Base-by-base conservation (phyloP, 352 stramenopile genomes). In the Globisporangium yorkense region DNA sequence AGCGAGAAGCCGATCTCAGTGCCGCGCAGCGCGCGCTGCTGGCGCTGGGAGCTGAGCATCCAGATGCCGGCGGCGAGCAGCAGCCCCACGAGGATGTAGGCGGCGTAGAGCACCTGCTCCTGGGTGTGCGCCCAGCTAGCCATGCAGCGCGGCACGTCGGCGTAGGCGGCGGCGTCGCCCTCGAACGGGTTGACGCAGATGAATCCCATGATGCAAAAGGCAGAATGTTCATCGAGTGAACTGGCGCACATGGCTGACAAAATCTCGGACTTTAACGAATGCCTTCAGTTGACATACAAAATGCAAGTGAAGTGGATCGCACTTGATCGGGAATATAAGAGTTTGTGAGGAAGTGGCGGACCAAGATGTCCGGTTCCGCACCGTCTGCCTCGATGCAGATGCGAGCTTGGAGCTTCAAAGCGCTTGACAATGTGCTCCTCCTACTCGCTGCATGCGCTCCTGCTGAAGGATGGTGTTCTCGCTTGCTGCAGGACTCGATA, bases 1-100 rank as follows among this genome's bases (percentile, higher is more conserved):
- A 94, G 80, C 31, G 84, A 94, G 66, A 94, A 94, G 33, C 82
- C 82, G 56, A 92, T 67, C 62, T 92, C 78, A 58, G 86, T 74
- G 27, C 70, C 70, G 21, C 70, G 65, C 24, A 94, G 69, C 3
- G 51, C 63, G 27, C 75, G 75, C 29, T 69, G 75, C 59, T 92
- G 78, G 27, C 71, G 80, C 0, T 68, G 68, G 24, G 84, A 94
- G 5, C 68, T 48, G 29, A 71, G 37, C 21, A 71, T 88, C 84
- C 84, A 94, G 1, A 67, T 48, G 18, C 66, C 29, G 10, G 84
- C 69, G 43, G 80, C 45, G n/a, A 86, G 47, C 54, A 91, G 45
- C 7, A 92, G 66, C 2, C 41, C 66, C 2, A 45, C 66, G 59
- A 87, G 73, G 35, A 85, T 59, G 56, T 74, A 83, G 29, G 57